Conservation (phyloP, 768 basidiomycete species). For the Cubamyces sp. region DNA sequence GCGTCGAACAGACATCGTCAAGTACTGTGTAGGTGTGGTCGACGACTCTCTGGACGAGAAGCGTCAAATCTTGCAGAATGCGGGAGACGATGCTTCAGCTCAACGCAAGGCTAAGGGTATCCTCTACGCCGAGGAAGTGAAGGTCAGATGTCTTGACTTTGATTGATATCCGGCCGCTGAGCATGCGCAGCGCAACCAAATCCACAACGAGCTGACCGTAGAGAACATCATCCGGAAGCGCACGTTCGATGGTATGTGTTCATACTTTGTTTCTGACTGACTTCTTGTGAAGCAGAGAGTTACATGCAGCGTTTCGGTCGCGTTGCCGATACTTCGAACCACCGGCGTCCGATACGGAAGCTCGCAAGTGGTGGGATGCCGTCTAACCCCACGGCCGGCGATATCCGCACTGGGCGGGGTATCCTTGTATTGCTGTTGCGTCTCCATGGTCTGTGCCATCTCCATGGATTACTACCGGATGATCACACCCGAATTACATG, state of each 20-base stretch:
- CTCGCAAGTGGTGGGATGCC: slow-evolving; percentile 58
- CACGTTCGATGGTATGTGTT: slow-evolving; percentile 65
- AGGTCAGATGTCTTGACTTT: slow-evolving; percentile 48
- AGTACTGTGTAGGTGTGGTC: slow-evolving; percentile 74
- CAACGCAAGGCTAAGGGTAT: slow-evolving; percentile 58
- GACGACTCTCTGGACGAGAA: slow-evolving; percentile 67
- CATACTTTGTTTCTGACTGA: slow-evolving; percentile 14
- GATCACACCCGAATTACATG: too few relatives aligned
- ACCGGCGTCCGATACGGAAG: slow-evolving; percentile 60
- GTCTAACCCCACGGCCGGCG: slow-evolving; percentile 30
- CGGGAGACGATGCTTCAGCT: slow-evolving; percentile 47
- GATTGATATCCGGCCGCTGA: slow-evolving; percentile 8
- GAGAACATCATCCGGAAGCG: slow-evolving; percentile 73
- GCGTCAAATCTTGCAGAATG: slow-evolving; percentile 46
- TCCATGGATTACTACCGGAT: too few relatives aligned
- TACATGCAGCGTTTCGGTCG: slow-evolving; percentile 65
- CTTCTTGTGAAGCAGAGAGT: slow-evolving; percentile 19
- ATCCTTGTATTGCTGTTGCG: background rate
- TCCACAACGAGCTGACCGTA: slow-evolving; percentile 73
- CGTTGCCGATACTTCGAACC: slow-evolving; percentile 82
- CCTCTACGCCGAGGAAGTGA: slow-evolving; percentile 69
- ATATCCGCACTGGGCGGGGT: background rate
- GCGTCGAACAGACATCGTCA: slow-evolving; percentile 70
- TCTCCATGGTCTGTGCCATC: background rate
- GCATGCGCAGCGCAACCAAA: slow-evolving; percentile 61